Evolutionary conservation across 2,329 filamentous ascomycete species (phyloP).

Genomic region (Fusarium sp.): DNA sequence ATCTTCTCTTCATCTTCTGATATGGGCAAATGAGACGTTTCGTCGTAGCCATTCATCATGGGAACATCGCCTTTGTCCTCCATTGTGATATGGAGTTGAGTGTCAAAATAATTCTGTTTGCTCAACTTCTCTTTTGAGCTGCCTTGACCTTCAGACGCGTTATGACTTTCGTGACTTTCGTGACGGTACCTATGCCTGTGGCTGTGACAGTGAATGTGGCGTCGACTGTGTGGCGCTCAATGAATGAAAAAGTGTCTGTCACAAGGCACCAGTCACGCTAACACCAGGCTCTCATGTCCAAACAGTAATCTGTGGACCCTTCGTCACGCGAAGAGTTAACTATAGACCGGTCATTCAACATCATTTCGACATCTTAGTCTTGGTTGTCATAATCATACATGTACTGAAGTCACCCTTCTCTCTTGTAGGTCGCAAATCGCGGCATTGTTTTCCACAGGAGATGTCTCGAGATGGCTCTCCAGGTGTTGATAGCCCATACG

Average conservation of each 20-base stretch:
- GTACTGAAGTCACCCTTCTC: conserved; percentile 19
- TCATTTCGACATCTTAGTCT: conserved; percentile 19
- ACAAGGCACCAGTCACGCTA: conserved; percentile 51
- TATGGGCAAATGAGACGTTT: conserved; percentile 62
- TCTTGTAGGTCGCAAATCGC: conserved; percentile 42
- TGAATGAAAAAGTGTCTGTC: conserved; percentile 43
- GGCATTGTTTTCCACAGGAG: conserved; percentile 51
- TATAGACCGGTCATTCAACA: conserved; percentile 27
- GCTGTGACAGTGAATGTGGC: conserved; percentile 32
- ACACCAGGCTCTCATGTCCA: conserved; percentile 39
- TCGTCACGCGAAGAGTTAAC: conserved; percentile 45
- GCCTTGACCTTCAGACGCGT: conserved; percentile 14
- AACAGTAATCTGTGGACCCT: conserved; percentile 32
- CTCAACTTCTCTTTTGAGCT: neutral
- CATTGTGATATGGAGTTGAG: conserved; percentile 38
- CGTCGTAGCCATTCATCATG: conserved; percentile 46
- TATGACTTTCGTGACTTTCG: conserved; percentile 13
- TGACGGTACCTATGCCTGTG: conserved; percentile 11
- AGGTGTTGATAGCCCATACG: conserved; percentile 92
- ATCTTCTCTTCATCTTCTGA: conserved; percentile 74
- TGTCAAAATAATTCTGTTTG: neutral
- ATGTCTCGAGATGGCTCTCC: conserved; percentile 82
- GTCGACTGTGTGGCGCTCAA: conserved; percentile 22
- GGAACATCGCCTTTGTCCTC: conserved; percentile 44
- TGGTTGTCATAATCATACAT: conserved; percentile 28